phyloP scores from a whole-genome alignment of 306 rosid genomes.

The Acacia melanoxylon region DNA sequence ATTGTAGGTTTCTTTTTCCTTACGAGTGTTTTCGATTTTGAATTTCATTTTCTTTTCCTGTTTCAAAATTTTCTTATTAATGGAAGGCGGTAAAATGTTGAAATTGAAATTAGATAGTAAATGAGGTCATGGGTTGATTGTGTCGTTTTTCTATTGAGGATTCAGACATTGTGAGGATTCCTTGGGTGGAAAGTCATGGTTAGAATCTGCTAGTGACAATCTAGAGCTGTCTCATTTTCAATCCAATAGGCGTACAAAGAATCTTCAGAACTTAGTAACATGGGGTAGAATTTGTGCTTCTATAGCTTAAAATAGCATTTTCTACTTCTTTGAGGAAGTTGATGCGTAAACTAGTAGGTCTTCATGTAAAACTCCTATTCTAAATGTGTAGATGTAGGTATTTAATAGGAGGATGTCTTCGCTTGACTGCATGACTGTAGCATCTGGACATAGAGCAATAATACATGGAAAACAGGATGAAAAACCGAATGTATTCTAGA shows the following conservation, averaged over 20 bases:
- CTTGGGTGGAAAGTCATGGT: background rate
- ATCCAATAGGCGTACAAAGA: background rate
- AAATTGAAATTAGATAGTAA: background rate
- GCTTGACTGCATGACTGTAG: background rate
- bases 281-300: background rate
- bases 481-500: background rate
- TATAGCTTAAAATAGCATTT: background rate
- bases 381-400: background rate
- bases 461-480: too few relatives aligned
- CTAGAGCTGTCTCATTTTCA: background rate
- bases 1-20: slow-evolving; percentile 50
- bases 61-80: background rate
- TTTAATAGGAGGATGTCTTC: background rate
- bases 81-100: background rate
- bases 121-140: background rate
- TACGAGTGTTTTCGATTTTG: background rate
- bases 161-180: background rate
- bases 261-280: background rate
- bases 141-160: background rate
- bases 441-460: background rate
- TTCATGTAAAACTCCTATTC: background rate
- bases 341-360: background rate
- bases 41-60: background rate
- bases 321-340: background rate
- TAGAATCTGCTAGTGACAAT: background rate